Evolutionary conservation across 2,329 filamentous ascomycete genomes (phyloP).

Genomic region (Fusarium sp.): DNA sequence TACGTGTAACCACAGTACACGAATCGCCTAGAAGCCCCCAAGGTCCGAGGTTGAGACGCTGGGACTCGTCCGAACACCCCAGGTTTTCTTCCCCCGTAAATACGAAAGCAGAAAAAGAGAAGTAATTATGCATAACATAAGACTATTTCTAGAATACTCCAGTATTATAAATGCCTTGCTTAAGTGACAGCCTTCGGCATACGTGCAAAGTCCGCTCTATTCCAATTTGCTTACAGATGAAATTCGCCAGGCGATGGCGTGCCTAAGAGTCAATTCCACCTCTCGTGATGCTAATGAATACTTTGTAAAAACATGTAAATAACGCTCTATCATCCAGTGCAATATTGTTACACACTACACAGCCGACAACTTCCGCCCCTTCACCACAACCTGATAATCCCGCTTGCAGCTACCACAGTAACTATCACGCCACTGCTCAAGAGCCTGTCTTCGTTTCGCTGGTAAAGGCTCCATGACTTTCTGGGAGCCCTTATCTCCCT

Average conservation of each 20-base stretch:
- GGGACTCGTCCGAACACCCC: neutral
- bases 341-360: constrained; percentile 4
- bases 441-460: constrained; percentile 52
- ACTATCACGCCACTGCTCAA: constrained; percentile 64
- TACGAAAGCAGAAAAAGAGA: neutral
- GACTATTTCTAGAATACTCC: constrained; percentile 24
- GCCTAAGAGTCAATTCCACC: constrained; percentile 24
- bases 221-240: constrained; percentile 13
- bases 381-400: constrained; percentile 57
- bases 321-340: neutral
- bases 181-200: neutral
- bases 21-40: too few relatives aligned
- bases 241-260: constrained; percentile 7
- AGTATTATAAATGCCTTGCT: neutral
- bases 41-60: too few relatives aligned
- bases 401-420: constrained; percentile 69
- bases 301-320: neutral
- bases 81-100: constrained; percentile 6
- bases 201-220: neutral
- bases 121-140: constrained; percentile 13
- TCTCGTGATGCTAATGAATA: constrained; percentile 9
- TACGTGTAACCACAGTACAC: too few relatives aligned
- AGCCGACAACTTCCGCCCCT: constrained; percentile 49
- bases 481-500: constrained; percentile 48
- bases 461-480: constrained; percentile 52